Evolutionary conservation across 352 stramenopile genomes (phyloP), one percentile per base, ranked within the genome.

Genomic region (Pythium dissimile): DNA sequence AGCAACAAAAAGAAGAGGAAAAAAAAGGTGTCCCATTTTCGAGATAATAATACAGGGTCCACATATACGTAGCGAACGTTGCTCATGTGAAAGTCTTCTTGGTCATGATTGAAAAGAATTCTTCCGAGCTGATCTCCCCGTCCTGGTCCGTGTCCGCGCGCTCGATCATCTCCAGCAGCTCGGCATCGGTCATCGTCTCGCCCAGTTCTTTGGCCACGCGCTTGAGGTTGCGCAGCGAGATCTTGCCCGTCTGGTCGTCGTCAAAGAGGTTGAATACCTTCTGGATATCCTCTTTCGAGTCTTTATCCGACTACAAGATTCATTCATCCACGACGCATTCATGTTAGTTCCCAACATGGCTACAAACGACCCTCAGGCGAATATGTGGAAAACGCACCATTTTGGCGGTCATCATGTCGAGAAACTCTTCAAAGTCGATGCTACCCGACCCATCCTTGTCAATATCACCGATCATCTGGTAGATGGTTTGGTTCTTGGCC

Each of bases 111-210:
- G 88, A 73, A 52, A 97, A 93, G 70, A 99, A 99, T 63, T 99
- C 96, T 50, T 99, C 94, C 53, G 96, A 79, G 58, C 94, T 98
- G 69, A 99, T 98, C 77, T 98, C 92, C 37, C 96, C 97, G 68
- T 98, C 92, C 53, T 97, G 90, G 71, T 98, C 92, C 0, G 86
- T 66, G 69, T 99, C 92, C 1, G 97, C 96, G 44, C 97, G 84
- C 71, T 99, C 95, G 62, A 99, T 99, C 97, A 99, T 99, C 75
- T 99, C 96, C 47, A 98, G 86, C 62, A 99, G 74, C 83, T 99
- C 97, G 53, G 98, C 96, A 71, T 99, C 94, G 21, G 95, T 98
- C 88, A 99, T 98, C 62, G 92, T 98, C 80, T 99, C 97, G 34
- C 97, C 97, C n/a, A 99, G 77, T 69, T 99, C 96, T 59, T 98